Percentiles rank a stretch among this genome's conserved stretches.
These are phyloP conservation scores for Xylogone sp. DNA, from an alignment of 2,329 filamentous ascomycete genomes.

Conservation along the genomic window DNA sequence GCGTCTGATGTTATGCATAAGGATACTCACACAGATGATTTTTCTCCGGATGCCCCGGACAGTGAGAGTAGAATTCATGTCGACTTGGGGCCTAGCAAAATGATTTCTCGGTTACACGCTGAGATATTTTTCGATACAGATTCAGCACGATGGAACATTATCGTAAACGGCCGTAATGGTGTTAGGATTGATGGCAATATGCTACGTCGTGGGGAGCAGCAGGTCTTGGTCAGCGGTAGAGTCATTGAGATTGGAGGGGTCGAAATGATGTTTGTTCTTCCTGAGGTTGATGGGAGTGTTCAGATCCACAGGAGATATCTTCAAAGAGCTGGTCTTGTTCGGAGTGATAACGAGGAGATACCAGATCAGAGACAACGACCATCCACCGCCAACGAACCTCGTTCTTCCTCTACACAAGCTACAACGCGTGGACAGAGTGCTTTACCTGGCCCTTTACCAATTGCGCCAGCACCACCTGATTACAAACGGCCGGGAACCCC, in stretches of 20 bases:
- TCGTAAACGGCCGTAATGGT: conserved; percentile 88
- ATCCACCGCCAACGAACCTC: background rate
- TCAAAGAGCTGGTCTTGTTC: conserved; percentile 58
- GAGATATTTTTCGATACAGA: conserved; percentile 69
- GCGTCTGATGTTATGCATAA: conserved; percentile 23
- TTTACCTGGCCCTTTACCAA: conserved; percentile 36
- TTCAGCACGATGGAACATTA: conserved; percentile 73
- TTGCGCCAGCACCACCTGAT: conserved; percentile 57
- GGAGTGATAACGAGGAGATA: conserved; percentile 16
- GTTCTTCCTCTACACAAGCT: background rate
- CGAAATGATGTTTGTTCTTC: conserved; percentile 99
- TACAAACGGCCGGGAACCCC: conserved; percentile 60
- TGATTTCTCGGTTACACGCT: conserved; percentile 74
- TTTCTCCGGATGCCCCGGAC: conserved; percentile 1
- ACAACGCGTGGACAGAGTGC: conserved; percentile 15
- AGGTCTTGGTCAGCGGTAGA: conserved; percentile 75
- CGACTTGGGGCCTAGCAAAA: conserved; percentile 81
- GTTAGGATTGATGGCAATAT: conserved; percentile 75
- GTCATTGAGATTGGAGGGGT: conserved; percentile 89
- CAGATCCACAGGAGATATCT: conserved; percentile 67
- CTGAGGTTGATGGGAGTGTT: conserved; percentile 63
- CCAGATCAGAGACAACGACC: conserved; percentile 5
- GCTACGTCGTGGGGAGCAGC: conserved; percentile 61
- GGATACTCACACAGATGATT: conserved; percentile 33
- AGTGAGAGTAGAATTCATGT: conserved; percentile 60